Evolutionary conservation across 2,329 filamentous ascomycete species (phyloP), one percentile per base, ranked within the genome.

Genomic region (Trichophyton benhamiae): DNA sequence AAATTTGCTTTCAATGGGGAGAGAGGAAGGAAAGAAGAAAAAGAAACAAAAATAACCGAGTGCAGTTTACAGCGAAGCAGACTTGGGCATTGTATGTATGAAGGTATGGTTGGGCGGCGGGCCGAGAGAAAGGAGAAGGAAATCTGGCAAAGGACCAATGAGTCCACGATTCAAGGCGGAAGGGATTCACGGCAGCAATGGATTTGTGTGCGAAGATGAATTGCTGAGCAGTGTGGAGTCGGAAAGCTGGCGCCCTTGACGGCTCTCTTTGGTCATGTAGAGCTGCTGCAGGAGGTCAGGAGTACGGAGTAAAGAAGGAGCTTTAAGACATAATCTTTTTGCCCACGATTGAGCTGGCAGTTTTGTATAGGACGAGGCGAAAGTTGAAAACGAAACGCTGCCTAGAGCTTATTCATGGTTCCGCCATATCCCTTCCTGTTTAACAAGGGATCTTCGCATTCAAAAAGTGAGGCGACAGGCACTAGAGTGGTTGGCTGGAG

Each of bases 131-230:
- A 46, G 36, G 41, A 44, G 41, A 17, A 59, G 60, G 59, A 57
- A 61, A 61, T 44, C 62, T 57, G 59, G 58, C 60, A 62, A 64
- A 59, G 52, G 61, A 64, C 62, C 60, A 62, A 55, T 61, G 63
- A 64, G 60, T 33, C 20, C 58, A 62, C 62, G 61, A 61, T 30
- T 17, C 57, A 27, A 62, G 60, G 44, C 25, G 30, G 59, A 44
- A 36, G 27, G 17, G 20, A 48, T 60, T 55, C 52, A 46, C 44
- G 30, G 20, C 52, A 55, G 52, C 27, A 55, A 55, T 55, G 30
- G 52, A 55, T 55, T 55, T 55, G 52, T 55, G 52, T 36, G 52
- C 52, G 27, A 33, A 17, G 52, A 55, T 55, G 52, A 55, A 55
- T 55, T 55, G 52, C 27, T 55, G 52, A 36, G 33, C 7, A 27